Evolutionary conservation across 1,284 basidiomycete genomes (phyloP).

Genomic region (Apiotrichum gamsii): DNA sequence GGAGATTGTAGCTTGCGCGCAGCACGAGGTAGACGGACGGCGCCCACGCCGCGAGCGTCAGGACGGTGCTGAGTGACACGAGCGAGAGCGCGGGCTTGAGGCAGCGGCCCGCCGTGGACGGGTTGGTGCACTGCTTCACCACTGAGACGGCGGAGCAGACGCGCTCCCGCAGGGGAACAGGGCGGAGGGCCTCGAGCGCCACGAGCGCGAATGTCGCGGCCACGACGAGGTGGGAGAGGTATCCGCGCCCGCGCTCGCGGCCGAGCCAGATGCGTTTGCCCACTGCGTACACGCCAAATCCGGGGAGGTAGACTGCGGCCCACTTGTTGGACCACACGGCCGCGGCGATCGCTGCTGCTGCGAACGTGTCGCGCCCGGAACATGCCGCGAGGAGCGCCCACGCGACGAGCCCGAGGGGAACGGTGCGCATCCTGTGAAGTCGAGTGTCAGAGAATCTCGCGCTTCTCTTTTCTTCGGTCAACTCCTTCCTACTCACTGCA

Average conservation of each 20-base stretch:
- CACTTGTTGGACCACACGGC: slow-evolving; percentile 1
- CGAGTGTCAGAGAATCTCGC: too few species aligned
- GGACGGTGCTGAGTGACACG: neutral
- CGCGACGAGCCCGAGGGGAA: slow-evolving; percentile 9
- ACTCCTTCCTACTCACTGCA: slow-evolving; percentile 8
- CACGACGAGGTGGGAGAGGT: slow-evolving; percentile 6
- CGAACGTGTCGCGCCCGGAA: slow-evolving; percentile 9
- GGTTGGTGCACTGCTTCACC: neutral
- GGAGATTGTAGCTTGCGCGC: slow-evolving; percentile 10
- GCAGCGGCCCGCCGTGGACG: neutral
- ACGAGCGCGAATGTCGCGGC: slow-evolving; percentile 1
- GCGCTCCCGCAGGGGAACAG: slow-evolving; percentile 9
- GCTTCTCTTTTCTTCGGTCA: neutral
- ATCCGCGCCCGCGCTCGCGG: slow-evolving; percentile 5
- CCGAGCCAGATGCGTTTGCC: slow-evolving; percentile 19
- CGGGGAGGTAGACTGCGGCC: slow-evolving; percentile 7
- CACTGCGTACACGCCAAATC: slow-evolving; percentile 12
- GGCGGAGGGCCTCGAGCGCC: slow-evolving; percentile 1
- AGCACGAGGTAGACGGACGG: slow-evolving; percentile 13
- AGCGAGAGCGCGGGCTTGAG: neutral
- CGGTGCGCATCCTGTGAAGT: slow-evolving; percentile 8
- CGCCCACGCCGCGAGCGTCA: neutral
- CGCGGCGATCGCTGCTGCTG: slow-evolving; percentile 6
- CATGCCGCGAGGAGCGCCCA: slow-evolving; percentile 13
- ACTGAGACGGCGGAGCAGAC: neutral